Base-by-base conservation (phyloP, 805 yeast species). In the Yarrowia sp. region DNA sequence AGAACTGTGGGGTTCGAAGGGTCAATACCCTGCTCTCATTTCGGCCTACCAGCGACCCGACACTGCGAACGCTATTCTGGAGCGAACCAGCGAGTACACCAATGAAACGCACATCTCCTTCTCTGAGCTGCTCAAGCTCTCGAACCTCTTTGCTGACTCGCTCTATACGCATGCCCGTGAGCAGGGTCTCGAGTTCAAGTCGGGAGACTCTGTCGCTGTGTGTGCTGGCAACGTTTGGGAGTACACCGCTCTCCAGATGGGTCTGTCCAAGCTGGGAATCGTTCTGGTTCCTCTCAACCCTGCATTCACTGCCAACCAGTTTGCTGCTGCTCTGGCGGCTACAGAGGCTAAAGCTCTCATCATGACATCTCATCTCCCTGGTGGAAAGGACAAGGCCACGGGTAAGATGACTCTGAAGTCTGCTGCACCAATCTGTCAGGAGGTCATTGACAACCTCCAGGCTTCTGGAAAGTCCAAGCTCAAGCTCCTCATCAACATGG, bases 201-300 rank as follows among this genome's bases (percentile, higher is more conserved):
- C 56, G 5, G 77, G 76, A 2, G 77, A 75, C 67, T 66, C 70
- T 7, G 74, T 75, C 1, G 76, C 76, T 2, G 74, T 75, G 4
- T 74, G 77, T 55, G 73, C 74, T 11, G 77, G 77, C 15, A 74
- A 74, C 48, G 42, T 72, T 19, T 75, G 77, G 77, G 73, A 75
- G 67, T 75, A 75, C 66, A 71, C 72, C 5, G 76, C 72, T 12
- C 55, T 74, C 2, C 76, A 75, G 68, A 52, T 74, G 43, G 77
- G 74, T 19, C 70, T 75, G 52, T 75, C 75, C 15, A 71, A 72
- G 46, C 65, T 74, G 1, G 78, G 78, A 7, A 74, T 75, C 5
- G 71, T 75, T 14, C 67, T 75, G 69, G 75, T 75, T 3, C 78
- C 78, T 3, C 67, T 75, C 42, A 75, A 75, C 59, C 76, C 77